Evolutionary conservation across 2,329 filamentous ascomycete genomes (phyloP).

Genomic region (Colletotrichum destructivum): DNA sequence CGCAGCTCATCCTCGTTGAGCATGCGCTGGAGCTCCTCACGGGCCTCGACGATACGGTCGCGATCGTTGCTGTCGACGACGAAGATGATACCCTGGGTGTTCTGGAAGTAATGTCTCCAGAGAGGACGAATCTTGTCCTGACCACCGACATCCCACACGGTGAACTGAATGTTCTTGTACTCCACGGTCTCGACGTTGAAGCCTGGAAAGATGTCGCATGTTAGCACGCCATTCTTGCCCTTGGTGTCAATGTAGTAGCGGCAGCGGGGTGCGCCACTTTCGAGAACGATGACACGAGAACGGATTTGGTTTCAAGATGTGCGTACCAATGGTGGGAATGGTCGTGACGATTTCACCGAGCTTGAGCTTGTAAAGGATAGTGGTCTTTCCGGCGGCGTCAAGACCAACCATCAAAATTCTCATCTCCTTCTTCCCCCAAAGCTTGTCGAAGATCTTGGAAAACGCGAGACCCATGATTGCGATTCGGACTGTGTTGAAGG

Average conservation of each 20-base stretch:
- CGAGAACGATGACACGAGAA: background rate
- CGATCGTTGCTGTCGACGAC: constrained; percentile 99
- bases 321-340: constrained; percentile 95
- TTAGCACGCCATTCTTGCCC: constrained; percentile 45
- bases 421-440: constrained; percentile 99
- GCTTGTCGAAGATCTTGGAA: constrained; percentile 95
- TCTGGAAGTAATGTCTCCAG: constrained; percentile 99
- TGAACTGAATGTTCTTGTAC: constrained; percentile 99
- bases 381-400: constrained; percentile 99
- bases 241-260: constrained; percentile 12
- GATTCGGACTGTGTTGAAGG: constrained; percentile 56
- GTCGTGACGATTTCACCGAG: constrained; percentile 99
- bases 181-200: constrained; percentile 99
- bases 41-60: constrained; percentile 96
- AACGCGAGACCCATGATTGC: constrained; percentile 97
- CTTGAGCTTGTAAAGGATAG: constrained; percentile 99
- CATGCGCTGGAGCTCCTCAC: constrained; percentile 97
- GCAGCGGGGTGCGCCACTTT: constrained; percentile 13
- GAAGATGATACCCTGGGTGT: constrained; percentile 99
- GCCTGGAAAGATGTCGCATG: constrained; percentile 63
- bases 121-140: constrained; percentile 99
- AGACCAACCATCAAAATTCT: constrained; percentile 99
- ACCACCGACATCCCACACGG: constrained; percentile 99
- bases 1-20: constrained; percentile 99
- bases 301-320: constrained; percentile 14